Percentiles rank a stretch among this genome's conserved stretches.
These are phyloP conservation scores for Rehmannia glutinosa DNA, from an alignment of 257 asterid species.

Conservation along the genomic window DNA sequence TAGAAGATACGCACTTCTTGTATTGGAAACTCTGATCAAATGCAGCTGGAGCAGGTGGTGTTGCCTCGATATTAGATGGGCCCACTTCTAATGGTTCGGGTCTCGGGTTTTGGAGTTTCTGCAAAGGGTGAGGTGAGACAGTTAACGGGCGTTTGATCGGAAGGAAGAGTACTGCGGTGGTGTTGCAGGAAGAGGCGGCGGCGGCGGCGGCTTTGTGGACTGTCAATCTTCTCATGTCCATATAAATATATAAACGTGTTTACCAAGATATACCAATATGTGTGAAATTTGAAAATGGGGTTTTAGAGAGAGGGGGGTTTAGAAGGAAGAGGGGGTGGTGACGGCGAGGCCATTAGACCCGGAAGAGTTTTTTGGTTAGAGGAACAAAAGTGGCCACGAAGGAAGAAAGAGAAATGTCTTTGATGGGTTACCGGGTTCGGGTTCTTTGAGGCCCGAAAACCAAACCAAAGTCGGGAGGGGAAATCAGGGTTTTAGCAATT, in stretches of 20 bases:
- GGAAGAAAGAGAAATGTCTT: background rate
- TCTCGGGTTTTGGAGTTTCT: slow-evolving; percentile 5
- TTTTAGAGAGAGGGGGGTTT: slow-evolving; percentile 11
- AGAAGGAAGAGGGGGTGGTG: slow-evolving; percentile 14
- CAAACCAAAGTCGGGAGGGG: slow-evolving; percentile 4
- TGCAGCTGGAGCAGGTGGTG: slow-evolving; percentile 26
- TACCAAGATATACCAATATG: background rate
- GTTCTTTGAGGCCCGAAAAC: slow-evolving; percentile 20
- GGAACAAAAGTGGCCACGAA: slow-evolving; percentile 35
- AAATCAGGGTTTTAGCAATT: slow-evolving; percentile 16
- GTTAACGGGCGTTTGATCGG: slow-evolving; percentile 52
- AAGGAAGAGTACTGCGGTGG: slow-evolving; percentile 36
- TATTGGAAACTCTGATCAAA: slow-evolving; percentile 25
- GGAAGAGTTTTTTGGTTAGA: slow-evolving; percentile 23
- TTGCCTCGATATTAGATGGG: slow-evolving; percentile 7
- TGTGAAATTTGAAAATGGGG: background rate
- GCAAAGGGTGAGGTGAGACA: slow-evolving; percentile 30
- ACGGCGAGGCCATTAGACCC: slow-evolving; percentile 36
- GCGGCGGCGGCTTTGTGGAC: slow-evolving; percentile 25
- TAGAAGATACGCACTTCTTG: slow-evolving; percentile 37
- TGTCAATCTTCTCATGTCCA: slow-evolving; percentile 51
- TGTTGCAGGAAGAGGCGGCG: slow-evolving; percentile 17
- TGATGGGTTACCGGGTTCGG: slow-evolving; percentile 30
- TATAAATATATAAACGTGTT: background rate
- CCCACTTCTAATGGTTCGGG: slow-evolving; percentile 14